Base-by-base conservation (phyloP, 2,329 filamentous ascomycete species). In the Colletotrichum trifolii region DNA sequence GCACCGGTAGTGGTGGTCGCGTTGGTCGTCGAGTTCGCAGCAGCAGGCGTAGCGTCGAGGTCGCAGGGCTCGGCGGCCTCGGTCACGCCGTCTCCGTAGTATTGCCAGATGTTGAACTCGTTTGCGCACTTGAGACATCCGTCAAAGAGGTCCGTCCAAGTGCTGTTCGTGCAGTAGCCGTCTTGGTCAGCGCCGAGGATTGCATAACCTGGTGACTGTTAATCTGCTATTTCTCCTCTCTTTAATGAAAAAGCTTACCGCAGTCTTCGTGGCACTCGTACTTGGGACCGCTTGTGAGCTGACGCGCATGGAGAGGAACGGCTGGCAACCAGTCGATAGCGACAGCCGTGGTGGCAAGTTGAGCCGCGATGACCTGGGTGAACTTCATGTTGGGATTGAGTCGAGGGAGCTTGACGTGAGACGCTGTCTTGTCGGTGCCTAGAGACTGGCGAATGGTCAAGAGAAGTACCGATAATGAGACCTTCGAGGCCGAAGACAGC, bases 111-210 rank as follows among this genome's bases (percentile, higher is more conserved):
- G 60, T 79, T 73, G 59, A 75, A 74, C 47, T 80, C 78, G 46
- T 79, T 76, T 15, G 81, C 75, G 68, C 81, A 83, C 47, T 75
- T 69, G 48, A 83, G 74, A 62, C 81, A 83, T 10, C 74, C 74
- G 13, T 75, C 71, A 69, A 82, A 82, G 62, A 77, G 72, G 10
- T 71, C 72, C 15, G 76, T 69, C 74, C 82, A 83, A 42, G 72
- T 76, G 4, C 75, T 61, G 61, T 77, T 76, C 8, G 73, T 70
- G 66, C 81, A 83, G 59, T 75, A 75, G 61, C 71, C 74, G 1
- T 70, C 67, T n/a, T 71, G 70, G 8, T 71, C 72, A 45, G 74
- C 76, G 7, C 77, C 75, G 11, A 77, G 73, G 43, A 81, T 79
- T 34, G 72, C 72, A 48, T 71, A 68, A 57, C 73, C 71, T 75